phyloP scores from a whole-genome alignment of 495 filamentous ascomycete species.

The Talaromyces nanjingensis region DNA sequence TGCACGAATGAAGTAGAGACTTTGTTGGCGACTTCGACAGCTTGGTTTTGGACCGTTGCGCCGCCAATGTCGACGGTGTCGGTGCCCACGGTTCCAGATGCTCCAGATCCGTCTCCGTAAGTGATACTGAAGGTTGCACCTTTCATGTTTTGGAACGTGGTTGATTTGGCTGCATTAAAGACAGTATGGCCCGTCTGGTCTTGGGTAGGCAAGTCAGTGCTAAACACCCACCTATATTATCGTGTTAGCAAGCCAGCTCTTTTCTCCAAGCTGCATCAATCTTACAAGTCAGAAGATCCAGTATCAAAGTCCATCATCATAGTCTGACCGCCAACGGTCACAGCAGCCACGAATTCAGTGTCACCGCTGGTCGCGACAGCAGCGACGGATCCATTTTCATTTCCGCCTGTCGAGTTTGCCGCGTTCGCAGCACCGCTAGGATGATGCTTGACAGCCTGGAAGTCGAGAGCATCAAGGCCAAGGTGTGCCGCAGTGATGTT shows the following conservation, averaged over 20 bases:
- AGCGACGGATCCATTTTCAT: slow-evolving; percentile 44
- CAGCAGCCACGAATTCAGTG: slow-evolving; percentile 63
- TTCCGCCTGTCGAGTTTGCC: slow-evolving; percentile 12
- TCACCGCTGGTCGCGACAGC: slow-evolving; percentile 56
- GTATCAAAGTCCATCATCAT: slow-evolving; percentile 77
- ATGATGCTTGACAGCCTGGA: slow-evolving; percentile 23
- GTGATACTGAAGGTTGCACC: slow-evolving; percentile 55
- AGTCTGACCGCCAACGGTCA: slow-evolving; percentile 65
- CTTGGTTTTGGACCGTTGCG: slow-evolving; percentile 57
- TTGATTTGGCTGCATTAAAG: slow-evolving; percentile 56
- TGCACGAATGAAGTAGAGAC: slow-evolving; percentile 59
- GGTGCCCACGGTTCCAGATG: slow-evolving; percentile 58
- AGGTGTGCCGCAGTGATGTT: slow-evolving; percentile 32
- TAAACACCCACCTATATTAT: slow-evolving; percentile 64
- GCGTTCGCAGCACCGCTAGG: slow-evolving; percentile 15
- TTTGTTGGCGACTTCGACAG: slow-evolving; percentile 60
- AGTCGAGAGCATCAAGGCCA: slow-evolving; percentile 27
- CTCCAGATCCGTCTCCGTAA: slow-evolving; percentile 69
- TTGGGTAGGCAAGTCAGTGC: slow-evolving; percentile 45
- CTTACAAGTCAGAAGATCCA: slow-evolving; percentile 75
- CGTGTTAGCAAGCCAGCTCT: not conserved
- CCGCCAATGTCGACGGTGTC: slow-evolving; percentile 72
- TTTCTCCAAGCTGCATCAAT: slow-evolving; percentile 23
- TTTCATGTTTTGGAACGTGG: slow-evolving; percentile 39
- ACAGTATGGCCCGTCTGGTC: slow-evolving; percentile 45